Base-by-base conservation (phyloP, 108 stramenopile genomes). In the Licmophora abbreviata region DNA sequence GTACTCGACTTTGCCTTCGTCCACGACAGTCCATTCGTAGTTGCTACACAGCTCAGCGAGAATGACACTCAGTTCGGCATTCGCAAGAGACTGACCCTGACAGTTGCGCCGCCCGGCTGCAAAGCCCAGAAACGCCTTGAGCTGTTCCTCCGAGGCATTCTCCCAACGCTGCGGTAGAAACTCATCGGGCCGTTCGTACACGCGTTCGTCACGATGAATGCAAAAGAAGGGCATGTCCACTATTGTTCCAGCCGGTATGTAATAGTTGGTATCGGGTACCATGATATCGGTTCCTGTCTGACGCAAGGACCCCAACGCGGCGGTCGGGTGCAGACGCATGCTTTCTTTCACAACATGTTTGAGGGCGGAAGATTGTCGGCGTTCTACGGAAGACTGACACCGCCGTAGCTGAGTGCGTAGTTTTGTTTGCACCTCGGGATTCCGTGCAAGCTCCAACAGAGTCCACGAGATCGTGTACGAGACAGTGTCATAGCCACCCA, bases 401-500 rank as follows among this genome's bases (percentile, higher is more conserved):
- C n/a, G n/a, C n/a, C n/a, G n/a, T n/a, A n/a, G n/a, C n/a, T n/a
- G n/a, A n/a, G n/a, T n/a, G n/a, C n/a, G n/a, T n/a, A n/a, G n/a
- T 3, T 40, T 18, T 20, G 5, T 5, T 18, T 15, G 18, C 5
- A 40, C 15, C 38, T 40, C 38, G 20, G 38, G 38, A 40, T 40
- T 4, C 3, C 38, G 38, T 18, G 38, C 38, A 15, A 40, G 1
- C 15, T 40, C 20, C 38, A 40, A 40, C 38, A 40, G 20, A 5
- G 46, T 67, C 62, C 58, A 71, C 15, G 69, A 61, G 23, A 76
- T 15, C 18, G 69, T 54, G 30, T 63, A 71, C 9, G 60, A 61
- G 14, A 73, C 76, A 1, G 71, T 71, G 9, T 76, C 79, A 24
- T 63, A 46, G 12, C 75, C 79, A 18, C 68, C 57, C 26, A 76